phyloP scores from a whole-genome alignment of 164 flowering plant species.

The Chloranthus sessilifolius region DNA sequence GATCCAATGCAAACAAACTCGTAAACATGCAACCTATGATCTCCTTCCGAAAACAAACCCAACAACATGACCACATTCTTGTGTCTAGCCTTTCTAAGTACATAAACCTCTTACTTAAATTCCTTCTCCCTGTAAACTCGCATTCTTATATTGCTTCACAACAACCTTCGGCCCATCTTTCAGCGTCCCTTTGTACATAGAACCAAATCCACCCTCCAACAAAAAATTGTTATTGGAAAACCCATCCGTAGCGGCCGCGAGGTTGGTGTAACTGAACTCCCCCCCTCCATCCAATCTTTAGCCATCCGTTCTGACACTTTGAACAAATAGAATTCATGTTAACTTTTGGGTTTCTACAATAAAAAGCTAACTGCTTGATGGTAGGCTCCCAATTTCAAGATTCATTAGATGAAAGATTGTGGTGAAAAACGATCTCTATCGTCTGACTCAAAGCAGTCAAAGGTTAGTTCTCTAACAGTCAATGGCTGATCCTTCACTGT shows the following conservation, averaged over 20 bases:
- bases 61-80: constrained; percentile 53
- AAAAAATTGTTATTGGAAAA: constrained; percentile 35
- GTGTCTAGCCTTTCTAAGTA: constrained; percentile 51
- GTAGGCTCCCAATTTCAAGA: too few species aligned
- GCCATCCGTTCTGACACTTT: constrained; percentile 40
- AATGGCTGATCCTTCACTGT: too few species aligned
- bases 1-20: constrained; percentile 63
- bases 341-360: too few species aligned
- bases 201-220: constrained; percentile 64
- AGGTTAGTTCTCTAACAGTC: too few species aligned
- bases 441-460: too few species aligned
- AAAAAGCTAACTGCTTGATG: too few species aligned
- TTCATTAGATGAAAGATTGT: too few species aligned
- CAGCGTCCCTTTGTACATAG: constrained; percentile 45
- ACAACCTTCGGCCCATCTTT: constrained; percentile 37
- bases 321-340: constrained; percentile 31
- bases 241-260: constrained; percentile 41
- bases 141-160: constrained; percentile 49
- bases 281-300: constrained; percentile 28
- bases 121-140: constrained; percentile 52
- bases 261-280: constrained; percentile 41
- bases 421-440: too few species aligned
- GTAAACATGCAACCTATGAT: constrained; percentile 46
- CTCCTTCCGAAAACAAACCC: constrained; percentile 55
- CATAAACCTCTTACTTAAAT: constrained; percentile 44